Evolutionary conservation across 768 basidiomycete genomes (phyloP).

Genomic region (Hericium alpestre): DNA sequence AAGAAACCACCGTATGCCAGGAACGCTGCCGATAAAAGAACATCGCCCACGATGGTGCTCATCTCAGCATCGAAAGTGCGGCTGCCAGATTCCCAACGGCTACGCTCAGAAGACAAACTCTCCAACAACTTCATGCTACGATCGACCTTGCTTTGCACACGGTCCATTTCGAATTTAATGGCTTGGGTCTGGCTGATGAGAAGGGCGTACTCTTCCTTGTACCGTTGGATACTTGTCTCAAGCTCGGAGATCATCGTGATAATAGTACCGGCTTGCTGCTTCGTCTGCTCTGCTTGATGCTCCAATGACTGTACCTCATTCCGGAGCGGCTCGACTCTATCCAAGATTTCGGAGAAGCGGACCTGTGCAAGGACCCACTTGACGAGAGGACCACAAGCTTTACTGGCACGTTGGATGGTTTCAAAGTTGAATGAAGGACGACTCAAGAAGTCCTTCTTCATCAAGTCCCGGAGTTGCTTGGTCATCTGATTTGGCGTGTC

Average conservation of each 20-base stretch:
- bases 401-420: conserved; percentile 87
- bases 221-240: conserved; percentile 82
- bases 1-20: conserved; percentile 97
- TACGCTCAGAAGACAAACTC: conserved; percentile 88
- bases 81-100: conserved; percentile 90
- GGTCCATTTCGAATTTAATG: conserved; percentile 96
- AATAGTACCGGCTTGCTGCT: conserved; percentile 84
- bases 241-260: conserved; percentile 88
- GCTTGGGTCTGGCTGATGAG: conserved; percentile 95
- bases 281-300: conserved; percentile 86
- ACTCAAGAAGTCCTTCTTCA: conserved; percentile 90
- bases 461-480: conserved; percentile 72
- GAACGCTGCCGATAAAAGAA: conserved; percentile 91
- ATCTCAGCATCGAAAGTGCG: conserved; percentile 95
- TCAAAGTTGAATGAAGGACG: conserved; percentile 91
- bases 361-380: conserved; percentile 99
- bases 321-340: conserved; percentile 91
- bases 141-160: conserved; percentile 93
- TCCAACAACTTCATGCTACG: conserved; percentile 92
- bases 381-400: conserved; percentile 94
- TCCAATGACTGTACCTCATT: conserved; percentile 93
- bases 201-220: conserved; percentile 95
- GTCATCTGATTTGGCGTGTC: conserved; percentile 90
- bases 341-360: conserved; percentile 91
- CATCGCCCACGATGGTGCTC: conserved; percentile 97